phyloP scores from a whole-genome alignment of 2,329 filamentous ascomycete genomes.

The Zymoseptoria ardabiliae region DNA sequence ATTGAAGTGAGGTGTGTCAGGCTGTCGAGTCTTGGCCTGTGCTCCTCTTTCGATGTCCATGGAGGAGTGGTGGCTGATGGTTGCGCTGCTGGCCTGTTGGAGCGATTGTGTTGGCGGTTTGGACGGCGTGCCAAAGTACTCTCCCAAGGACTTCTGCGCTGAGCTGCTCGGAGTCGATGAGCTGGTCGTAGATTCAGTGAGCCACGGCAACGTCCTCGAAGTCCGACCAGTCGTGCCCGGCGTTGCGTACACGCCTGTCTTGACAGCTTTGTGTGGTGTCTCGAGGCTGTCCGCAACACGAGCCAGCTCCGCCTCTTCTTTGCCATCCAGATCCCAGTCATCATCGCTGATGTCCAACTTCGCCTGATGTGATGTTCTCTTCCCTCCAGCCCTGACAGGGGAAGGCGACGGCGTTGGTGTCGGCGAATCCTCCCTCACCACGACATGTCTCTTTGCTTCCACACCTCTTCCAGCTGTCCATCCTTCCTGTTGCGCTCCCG shows the following conservation, averaged over 20 bases:
- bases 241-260: constrained; percentile 33
- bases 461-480: constrained; percentile 21
- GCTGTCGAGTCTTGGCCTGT: neutral
- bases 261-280: constrained; percentile 36
- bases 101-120: constrained; percentile 9
- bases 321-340: constrained; percentile 25
- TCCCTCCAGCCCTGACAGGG: constrained; percentile 16
- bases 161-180: constrained; percentile 24
- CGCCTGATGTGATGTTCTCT: constrained; percentile 25
- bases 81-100: neutral
- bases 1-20: neutral
- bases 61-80: neutral
- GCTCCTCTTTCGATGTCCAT: neutral
- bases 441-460: neutral
- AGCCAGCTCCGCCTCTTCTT: constrained; percentile 29
- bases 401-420: constrained; percentile 18
- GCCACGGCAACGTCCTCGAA: constrained; percentile 34
- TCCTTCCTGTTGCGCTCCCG: constrained; percentile 17
- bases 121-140: constrained; percentile 23
- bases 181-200: constrained; percentile 17
- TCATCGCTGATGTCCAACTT: constrained; percentile 15
- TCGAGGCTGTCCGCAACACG: constrained; percentile 23
- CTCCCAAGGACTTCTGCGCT: constrained; percentile 14
- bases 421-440: constrained; percentile 4
- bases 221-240: constrained; percentile 26